These are phyloP conservation scores for Dryas octopetala DNA, from an alignment of 306 rosid species.

Conservation along the genomic window DNA sequence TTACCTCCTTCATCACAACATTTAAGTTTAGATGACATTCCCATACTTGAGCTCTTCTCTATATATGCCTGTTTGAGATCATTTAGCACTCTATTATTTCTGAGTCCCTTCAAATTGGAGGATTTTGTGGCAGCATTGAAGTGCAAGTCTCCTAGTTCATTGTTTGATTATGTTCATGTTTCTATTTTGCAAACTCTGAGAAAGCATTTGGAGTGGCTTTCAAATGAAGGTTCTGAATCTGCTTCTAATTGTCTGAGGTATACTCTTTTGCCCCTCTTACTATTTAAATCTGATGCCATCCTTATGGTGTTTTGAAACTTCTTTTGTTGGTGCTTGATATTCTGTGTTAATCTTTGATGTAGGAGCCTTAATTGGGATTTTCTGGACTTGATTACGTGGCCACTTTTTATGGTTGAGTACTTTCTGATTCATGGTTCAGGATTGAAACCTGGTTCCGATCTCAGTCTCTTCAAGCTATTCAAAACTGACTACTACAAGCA, in stretches of 20 bases:
- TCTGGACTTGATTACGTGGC: conserved; percentile 91
- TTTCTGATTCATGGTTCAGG: conserved; percentile 69
- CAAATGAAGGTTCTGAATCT: conserved; percentile 78
- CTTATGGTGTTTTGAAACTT: conserved; percentile 23
- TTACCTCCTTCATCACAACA: conserved; percentile 82
- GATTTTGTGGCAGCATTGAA: conserved; percentile 71
- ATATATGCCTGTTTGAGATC: conserved; percentile 82
- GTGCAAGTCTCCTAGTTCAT: conserved; percentile 56
- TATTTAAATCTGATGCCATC: conserved; percentile 20
- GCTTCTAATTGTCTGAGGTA: conserved; percentile 87
- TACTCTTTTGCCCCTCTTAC: conserved; percentile 12
- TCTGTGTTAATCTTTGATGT: conserved; percentile 31
- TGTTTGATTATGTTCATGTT: conserved; percentile 80
- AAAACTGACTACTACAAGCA: conserved; percentile 68
- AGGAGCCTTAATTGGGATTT: conserved; percentile 97
- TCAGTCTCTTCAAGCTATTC: conserved; percentile 50
- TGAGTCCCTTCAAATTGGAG: conserved; percentile 96
- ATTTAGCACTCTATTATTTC: conserved; percentile 76
- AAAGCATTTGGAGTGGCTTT: conserved; percentile 89
- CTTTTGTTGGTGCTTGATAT: conserved; percentile 14
- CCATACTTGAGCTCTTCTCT: conserved; percentile 82
- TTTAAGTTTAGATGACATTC: conserved; percentile 68
- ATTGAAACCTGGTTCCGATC: conserved; percentile 58
- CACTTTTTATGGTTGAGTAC: conserved; percentile 87
- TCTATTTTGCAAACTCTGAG: conserved; percentile 73